phyloP scores from a whole-genome alignment of 2,329 filamentous ascomycete genomes.

The Aspergillus melleus region DNA sequence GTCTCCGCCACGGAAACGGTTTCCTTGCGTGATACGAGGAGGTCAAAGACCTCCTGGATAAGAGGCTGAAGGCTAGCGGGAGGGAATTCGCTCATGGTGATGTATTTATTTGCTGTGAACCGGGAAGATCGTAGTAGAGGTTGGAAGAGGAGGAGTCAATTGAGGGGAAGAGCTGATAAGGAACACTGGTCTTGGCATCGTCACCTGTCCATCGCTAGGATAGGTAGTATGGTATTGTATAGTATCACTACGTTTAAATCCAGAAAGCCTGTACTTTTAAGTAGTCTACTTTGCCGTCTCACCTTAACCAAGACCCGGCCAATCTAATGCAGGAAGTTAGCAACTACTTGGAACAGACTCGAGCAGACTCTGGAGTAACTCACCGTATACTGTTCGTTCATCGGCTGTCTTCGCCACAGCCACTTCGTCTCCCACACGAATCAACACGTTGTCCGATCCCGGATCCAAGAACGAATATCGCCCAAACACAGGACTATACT shows the following conservation, averaged over 20 bases:
- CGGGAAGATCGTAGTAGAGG: not conserved
- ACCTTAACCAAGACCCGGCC: slow-evolving; percentile 25
- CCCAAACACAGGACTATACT: slow-evolving; percentile 71
- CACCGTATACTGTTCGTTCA: slow-evolving; percentile 57
- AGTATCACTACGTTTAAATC: not conserved
- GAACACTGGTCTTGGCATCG: not conserved
- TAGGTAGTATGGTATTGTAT: not conserved
- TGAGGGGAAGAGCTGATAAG: slow-evolving; percentile 1
- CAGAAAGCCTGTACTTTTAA: not conserved
- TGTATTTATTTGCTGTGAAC: not conserved
- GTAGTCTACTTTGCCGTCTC: not conserved
- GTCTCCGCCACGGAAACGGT: slow-evolving; percentile 64
- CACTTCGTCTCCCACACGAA: slow-evolving; percentile 60
- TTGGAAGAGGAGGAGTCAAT: not conserved
- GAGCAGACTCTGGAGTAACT: slow-evolving; percentile 29
- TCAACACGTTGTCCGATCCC: slow-evolving; percentile 33
- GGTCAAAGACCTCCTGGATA: slow-evolving; percentile 50
- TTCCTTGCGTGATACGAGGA: slow-evolving; percentile 57
- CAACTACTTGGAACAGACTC: not conserved
- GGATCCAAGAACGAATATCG: slow-evolving; percentile 65
- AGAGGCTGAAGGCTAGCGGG: slow-evolving; percentile 42
- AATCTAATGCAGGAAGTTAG: slow-evolving; percentile 27
- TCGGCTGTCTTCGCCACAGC: slow-evolving; percentile 51
- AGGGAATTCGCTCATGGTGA: slow-evolving; percentile 30
- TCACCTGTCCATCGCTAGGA: not conserved